Percentiles rank a stretch among this genome's conserved stretches.
Evolutionary conservation across 208 protist genomes (phyloP).

Genomic region (Leishmania turanica): DNA sequence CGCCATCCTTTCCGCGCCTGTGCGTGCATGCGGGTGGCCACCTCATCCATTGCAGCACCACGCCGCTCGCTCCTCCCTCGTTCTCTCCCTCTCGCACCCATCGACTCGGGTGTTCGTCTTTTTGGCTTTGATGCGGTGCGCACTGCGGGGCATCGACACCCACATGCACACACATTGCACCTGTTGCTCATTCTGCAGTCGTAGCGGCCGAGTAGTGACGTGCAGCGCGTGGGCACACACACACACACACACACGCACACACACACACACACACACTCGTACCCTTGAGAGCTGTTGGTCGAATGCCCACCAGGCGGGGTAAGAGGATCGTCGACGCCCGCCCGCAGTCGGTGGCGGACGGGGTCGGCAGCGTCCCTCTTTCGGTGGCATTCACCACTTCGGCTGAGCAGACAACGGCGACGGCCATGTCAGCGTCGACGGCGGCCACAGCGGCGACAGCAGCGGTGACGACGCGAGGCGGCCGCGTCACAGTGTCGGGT

Average conservation of each 20-base stretch:
- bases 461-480: neutral
- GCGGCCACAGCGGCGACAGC: conserved; percentile 1
- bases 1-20: neutral
- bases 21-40: neutral
- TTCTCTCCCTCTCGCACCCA: neutral
- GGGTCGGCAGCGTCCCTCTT: conserved; percentile 22
- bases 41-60: neutral
- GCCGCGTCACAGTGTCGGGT: conserved; percentile 15
- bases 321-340: conserved; percentile 28
- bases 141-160: neutral
- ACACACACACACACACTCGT: neutral
- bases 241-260: neutral
- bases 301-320: conserved; percentile 35
- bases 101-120: neutral
- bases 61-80: neutral
- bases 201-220: neutral
- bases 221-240: too few relatives aligned
- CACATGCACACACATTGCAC: neutral
- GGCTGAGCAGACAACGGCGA: neutral
- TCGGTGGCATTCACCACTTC: neutral
- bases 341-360: conserved; percentile 17
- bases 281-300: neutral
- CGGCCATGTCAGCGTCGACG: neutral
- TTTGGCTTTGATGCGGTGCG: neutral
- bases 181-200: neutral